Evolutionary conservation across 2,329 filamentous ascomycete genomes (phyloP).

Genomic region (Cadophora malorum): DNA sequence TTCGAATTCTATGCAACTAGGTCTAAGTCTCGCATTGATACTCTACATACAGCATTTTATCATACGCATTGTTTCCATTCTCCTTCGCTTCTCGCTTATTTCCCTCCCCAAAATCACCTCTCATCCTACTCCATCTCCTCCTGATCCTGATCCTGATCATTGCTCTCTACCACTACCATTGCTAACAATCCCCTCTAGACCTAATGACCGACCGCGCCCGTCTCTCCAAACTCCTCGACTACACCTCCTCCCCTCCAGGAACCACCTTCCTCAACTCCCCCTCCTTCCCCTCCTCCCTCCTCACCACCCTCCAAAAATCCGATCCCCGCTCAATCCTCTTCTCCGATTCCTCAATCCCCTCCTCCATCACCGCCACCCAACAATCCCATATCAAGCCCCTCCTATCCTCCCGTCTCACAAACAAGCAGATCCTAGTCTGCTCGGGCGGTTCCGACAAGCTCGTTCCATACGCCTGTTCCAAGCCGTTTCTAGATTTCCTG

Average conservation of each 20-base stretch:
- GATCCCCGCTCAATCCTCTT: constrained; percentile 83
- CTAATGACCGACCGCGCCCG: constrained; percentile 81
- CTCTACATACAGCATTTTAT: no score
- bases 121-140: neutral
- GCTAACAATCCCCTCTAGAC: constrained; percentile 33
- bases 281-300: constrained; percentile 76
- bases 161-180: neutral
- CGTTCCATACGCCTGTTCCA: constrained; percentile 69
- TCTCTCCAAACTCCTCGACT: constrained; percentile 69
- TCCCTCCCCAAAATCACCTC: neutral
- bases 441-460: constrained; percentile 73
- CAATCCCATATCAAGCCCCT: constrained; percentile 53
- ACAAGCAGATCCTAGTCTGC: constrained; percentile 69
- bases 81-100: neutral
- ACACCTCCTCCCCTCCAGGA: constrained; percentile 57
- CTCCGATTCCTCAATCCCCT: constrained; percentile 50
- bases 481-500: constrained; percentile 67
- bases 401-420: constrained; percentile 57
- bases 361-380: constrained; percentile 45
- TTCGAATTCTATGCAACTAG: no score
- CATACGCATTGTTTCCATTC: neutral
- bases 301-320: constrained; percentile 65
- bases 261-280: constrained; percentile 74
- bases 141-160: no score
- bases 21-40: no score